Conservation (phyloP, 2,329 filamentous ascomycete genomes). For the Amylocarpus encephaloides region DNA sequence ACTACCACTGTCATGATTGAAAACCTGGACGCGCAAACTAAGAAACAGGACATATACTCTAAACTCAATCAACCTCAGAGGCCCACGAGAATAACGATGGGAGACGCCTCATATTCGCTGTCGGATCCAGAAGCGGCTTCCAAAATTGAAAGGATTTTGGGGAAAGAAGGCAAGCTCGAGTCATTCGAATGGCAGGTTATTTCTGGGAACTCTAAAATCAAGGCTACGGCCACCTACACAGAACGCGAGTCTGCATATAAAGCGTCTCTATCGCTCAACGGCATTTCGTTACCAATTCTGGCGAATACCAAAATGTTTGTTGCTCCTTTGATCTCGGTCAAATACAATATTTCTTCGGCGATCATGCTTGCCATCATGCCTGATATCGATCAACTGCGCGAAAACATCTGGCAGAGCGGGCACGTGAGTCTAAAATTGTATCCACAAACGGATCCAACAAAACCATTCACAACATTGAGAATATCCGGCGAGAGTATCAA, state of each 20-base stretch:
- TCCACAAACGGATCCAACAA: constrained; percentile 14
- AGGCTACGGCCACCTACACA: constrained; percentile 36
- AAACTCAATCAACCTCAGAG: background rate
- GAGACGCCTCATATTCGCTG: background rate
- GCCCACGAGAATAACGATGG: constrained; percentile 2
- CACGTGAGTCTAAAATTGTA: constrained; percentile 29
- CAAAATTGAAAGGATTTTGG: constrained; percentile 2
- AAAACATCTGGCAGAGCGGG: constrained; percentile 28
- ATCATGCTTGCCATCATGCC: too few relatives aligned
- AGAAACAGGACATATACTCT: background rate
- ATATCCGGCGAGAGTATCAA: constrained; percentile 33
- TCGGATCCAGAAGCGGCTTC: constrained; percentile 2
- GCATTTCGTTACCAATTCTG: constrained; percentile 30
- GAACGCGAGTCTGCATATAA: constrained; percentile 34
- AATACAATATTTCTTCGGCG: too few relatives aligned
- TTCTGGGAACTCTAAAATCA: constrained; percentile 18
- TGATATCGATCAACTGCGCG: constrained; percentile 26
- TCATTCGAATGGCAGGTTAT: constrained; percentile 4
- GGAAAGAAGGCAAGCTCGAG: constrained; percentile 1
- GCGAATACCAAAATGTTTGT: constrained; percentile 33
- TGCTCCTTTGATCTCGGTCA: constrained; percentile 33
- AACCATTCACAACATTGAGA: constrained; percentile 33
- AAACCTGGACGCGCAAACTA: constrained; percentile 3
- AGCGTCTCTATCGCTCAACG: constrained; percentile 31
- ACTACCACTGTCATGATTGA: too few relatives aligned